These are phyloP conservation scores for Aspergillus indologenus DNA, from an alignment of 495 filamentous ascomycete genomes.

Conservation along the genomic window DNA sequence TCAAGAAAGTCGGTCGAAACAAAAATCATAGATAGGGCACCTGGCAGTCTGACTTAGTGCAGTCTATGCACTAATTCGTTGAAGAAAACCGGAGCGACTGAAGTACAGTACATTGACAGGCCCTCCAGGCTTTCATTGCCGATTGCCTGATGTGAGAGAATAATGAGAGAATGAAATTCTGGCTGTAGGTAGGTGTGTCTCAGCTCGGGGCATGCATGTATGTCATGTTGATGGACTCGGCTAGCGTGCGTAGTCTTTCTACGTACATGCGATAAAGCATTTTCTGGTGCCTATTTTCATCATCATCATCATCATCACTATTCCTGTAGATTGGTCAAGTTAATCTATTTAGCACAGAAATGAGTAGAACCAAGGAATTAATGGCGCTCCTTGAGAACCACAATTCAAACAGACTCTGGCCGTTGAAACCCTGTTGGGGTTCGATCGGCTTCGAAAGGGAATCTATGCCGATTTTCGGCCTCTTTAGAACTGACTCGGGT, in stretches of 20 bases:
- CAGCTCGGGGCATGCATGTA: background rate
- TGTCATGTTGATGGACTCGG: background rate
- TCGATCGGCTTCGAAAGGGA: background rate
- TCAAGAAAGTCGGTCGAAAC: no score
- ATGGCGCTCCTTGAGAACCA: conserved; percentile 15
- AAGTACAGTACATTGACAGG: no score
- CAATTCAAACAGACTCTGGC: conserved; percentile 6
- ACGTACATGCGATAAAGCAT: background rate
- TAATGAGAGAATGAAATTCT: background rate
- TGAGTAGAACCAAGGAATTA: conserved; percentile 2
- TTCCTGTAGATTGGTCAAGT: background rate
- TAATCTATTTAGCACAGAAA: background rate
- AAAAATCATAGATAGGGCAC: no score
- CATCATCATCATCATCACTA: background rate
- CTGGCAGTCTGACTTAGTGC: no score
- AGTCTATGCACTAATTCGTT: no score
- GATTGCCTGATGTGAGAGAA: background rate
- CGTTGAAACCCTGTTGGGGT: conserved; percentile 5
- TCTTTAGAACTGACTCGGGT: background rate
- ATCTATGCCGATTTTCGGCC: background rate
- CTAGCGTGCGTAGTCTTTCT: background rate
- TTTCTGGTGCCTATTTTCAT: background rate
- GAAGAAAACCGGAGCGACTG: no score
- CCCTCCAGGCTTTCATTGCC: no score
- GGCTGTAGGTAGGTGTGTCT: background rate